phyloP scores from a whole-genome alignment of 805 yeast species.

The Cyberlindnera nakhonratchasimensis region DNA sequence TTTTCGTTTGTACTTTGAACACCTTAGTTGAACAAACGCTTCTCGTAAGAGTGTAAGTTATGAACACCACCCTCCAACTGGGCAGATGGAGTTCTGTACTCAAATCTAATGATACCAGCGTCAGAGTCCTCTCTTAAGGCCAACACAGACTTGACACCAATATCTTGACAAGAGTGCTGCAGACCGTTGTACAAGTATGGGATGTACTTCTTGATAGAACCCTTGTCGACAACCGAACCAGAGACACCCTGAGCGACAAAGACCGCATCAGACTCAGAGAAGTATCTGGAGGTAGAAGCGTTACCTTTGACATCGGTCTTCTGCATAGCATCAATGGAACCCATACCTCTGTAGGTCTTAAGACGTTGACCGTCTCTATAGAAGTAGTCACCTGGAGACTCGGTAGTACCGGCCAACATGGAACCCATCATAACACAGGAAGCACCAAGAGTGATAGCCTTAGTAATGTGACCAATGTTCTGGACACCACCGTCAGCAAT shows the following conservation, averaged over 20 bases:
- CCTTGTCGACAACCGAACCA: slow-evolving; percentile 95
- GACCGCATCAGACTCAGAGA: slow-evolving; percentile 92
- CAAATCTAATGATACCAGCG: slow-evolving; percentile 80
- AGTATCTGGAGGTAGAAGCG: slow-evolving; percentile 97
- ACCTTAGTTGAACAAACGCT: slow-evolving; percentile 72
- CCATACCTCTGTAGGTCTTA: slow-evolving; percentile 99
- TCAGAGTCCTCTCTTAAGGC: slow-evolving; percentile 63
- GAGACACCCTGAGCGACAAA: slow-evolving; percentile 99
- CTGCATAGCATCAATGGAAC: slow-evolving; percentile 98
- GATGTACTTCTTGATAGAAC: slow-evolving; percentile 87
- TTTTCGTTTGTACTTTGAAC: too few species aligned
- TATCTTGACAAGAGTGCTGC: slow-evolving; percentile 98
- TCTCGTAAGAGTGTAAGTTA: slow-evolving; percentile 94
- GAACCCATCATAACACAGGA: slow-evolving; percentile 99
- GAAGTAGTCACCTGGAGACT: slow-evolving; percentile 97
- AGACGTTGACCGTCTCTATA: slow-evolving; percentile 97
- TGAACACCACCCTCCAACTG: slow-evolving; percentile 98
- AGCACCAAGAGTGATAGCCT: slow-evolving; percentile 96
- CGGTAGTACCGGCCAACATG: slow-evolving; percentile 96
- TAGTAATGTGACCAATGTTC: slow-evolving; percentile 97
- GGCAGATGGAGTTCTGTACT: slow-evolving; percentile 97
- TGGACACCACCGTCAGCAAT: slow-evolving; percentile 99
- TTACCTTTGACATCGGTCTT: slow-evolving; percentile 81
- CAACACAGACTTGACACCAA: slow-evolving; percentile 71
- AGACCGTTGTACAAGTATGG: slow-evolving; percentile 94